phyloP scores from a whole-genome alignment of 805 yeast species.

The Candida fluviatilis region DNA sequence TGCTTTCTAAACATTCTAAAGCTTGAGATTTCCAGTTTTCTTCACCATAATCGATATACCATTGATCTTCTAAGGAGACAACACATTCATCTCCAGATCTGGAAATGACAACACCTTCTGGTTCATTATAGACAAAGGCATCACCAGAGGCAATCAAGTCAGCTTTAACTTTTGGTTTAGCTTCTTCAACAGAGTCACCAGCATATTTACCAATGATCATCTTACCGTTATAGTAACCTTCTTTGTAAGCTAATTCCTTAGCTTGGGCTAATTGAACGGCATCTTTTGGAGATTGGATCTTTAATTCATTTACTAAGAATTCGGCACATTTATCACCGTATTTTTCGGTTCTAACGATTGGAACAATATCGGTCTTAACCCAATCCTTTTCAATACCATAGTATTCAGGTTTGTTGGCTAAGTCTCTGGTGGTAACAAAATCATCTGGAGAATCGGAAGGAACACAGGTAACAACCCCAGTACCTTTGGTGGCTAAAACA shows the following conservation, averaged over 20 bases:
- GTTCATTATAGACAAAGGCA: conserved; percentile 91
- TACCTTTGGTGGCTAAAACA: conserved; percentile 90
- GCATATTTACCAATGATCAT: conserved; percentile 76
- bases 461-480: conserved; percentile 98
- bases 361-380: conserved; percentile 70
- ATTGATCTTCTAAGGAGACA: conserved; percentile 96
- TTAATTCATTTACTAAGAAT: conserved; percentile 74
- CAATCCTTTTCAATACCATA: conserved; percentile 82
- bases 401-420: conserved; percentile 85
- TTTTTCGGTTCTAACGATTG: conserved; percentile 74
- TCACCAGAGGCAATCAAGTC: conserved; percentile 74
- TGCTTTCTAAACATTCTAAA: conserved; percentile 64
- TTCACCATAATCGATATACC: conserved; percentile 98
- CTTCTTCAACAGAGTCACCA: conserved; percentile 88
- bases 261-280: conserved; percentile 82
- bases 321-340: conserved; percentile 91
- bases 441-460: conserved; percentile 99
- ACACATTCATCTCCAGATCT: conserved; percentile 97
- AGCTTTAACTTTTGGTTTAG: conserved; percentile 80
- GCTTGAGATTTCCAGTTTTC: conserved; percentile 81
- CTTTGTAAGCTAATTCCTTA: conserved; percentile 92
- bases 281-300: conserved; percentile 95
- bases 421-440: conserved; percentile 78
- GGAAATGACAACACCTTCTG: conserved; percentile 84
- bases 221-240: conserved; percentile 89